Percentiles rank a stretch among this genome's conserved stretches.
Conservation (phyloP, 495 filamentous ascomycete species). For the Lasiosphaeria ovina region DNA sequence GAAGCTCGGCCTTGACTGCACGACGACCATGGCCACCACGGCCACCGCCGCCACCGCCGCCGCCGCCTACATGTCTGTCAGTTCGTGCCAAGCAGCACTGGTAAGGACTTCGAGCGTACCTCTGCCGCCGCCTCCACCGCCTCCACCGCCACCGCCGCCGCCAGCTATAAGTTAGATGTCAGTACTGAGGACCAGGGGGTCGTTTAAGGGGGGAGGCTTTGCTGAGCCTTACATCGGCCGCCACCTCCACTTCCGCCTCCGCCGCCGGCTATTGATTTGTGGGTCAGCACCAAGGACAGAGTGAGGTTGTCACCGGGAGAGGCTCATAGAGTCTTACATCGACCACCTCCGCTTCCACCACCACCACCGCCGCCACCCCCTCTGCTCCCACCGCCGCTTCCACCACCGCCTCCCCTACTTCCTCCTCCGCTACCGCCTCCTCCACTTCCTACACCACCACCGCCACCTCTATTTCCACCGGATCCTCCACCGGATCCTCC, state of each 20-base stretch:
- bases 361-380: conserved; percentile 6
- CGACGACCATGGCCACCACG: conserved; percentile 4
- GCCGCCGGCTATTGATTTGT: not conserved
- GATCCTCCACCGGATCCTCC: conserved; percentile 3
- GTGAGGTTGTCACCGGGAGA: too few species aligned
- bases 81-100: not conserved
- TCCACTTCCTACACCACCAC: conserved; percentile 2
- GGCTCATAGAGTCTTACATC: not conserved
- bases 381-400: conserved; percentile 6
- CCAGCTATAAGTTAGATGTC: too few species aligned
- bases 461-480: conserved; percentile 6
- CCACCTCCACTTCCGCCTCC: conserved; percentile 1
- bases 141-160: not conserved
- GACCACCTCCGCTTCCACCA: not conserved
- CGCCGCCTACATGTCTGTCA: not conserved
- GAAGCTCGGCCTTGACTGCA: not conserved
- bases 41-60: not conserved
- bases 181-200: too few species aligned
- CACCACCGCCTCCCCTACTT: conserved; percentile 11
- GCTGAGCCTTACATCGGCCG: not conserved
- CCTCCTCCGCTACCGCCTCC: conserved; percentile 4
- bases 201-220: too few species aligned
- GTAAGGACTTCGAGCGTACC: not conserved
- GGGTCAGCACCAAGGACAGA: too few species aligned
- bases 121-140: conserved; percentile 5